Base-by-base conservation (phyloP, 805 yeast species). In the Torulaspora delbrueckii region DNA sequence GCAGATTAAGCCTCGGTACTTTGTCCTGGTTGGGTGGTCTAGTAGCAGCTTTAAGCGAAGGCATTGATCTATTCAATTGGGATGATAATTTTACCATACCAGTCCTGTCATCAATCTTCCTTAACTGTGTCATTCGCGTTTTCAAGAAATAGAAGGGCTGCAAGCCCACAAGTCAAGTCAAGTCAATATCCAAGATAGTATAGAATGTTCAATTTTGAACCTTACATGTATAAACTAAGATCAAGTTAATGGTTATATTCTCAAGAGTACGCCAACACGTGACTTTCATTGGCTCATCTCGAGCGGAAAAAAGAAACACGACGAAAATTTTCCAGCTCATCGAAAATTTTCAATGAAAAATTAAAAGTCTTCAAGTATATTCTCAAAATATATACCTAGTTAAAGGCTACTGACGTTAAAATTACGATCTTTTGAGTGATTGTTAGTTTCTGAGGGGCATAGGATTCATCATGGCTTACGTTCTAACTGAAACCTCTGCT, bases 31-130 rank as follows among this genome's bases (percentile, higher is more conserved):
- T 82, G 24, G 76, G 83, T 55, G 99, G 98, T 0, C 57, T 88
- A 14, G 78, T 88, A 35, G 96, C 96, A 8, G 82, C 97, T 5
- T 67, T 85, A 12, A 81, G 95, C 37, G 99, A 93, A 71, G 87
- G 89, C 25, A 77, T 90, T 40, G 88, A 85, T 54, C 46, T 90
- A 12, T 80, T 75, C 47, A 80, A 78, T 34, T 69, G 90, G 67
- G 99, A 93, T 66, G 99, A 93, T 63, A 93, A 93, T 65, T 78
- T 93, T 57, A 90, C 98, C 38, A 91, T 93, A 48, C 99, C 99
- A 5, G 87, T 87, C 1, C 66, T 91, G 35, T 83, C 96, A 16
- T 83, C 95, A 5, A 59, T 75, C 4, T 79, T 84, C 55, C 70
- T 89, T 52, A 73, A 74, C 58, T 66, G 65, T 22, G 72, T 78